Conservation (phyloP, 2,329 filamentous ascomycete genomes). For the Stemphylium vesicarium region DNA sequence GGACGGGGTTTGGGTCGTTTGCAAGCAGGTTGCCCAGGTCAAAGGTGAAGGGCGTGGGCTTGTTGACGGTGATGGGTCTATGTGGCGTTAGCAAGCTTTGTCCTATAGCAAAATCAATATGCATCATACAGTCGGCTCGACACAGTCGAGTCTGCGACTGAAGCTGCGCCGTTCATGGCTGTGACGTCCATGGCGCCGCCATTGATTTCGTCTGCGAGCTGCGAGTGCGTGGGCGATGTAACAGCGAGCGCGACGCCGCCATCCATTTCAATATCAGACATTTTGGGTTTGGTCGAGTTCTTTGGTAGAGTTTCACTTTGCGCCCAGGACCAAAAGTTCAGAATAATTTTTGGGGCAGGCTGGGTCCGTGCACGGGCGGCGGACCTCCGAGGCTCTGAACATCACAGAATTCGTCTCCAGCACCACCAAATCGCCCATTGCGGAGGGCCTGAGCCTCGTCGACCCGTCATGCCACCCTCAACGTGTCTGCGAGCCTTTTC, state of each 20-base stretch:
- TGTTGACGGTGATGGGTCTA: constrained; percentile 57
- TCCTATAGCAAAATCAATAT: constrained; percentile 6
- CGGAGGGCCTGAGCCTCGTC: constrained; percentile 33
- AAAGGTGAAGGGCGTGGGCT: constrained; percentile 90
- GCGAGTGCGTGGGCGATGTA: constrained; percentile 30
- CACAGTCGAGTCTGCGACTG: constrained; percentile 43
- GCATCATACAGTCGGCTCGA: constrained; percentile 40
- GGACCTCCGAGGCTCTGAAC: constrained; percentile 36
- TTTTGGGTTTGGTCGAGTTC: constrained; percentile 8
- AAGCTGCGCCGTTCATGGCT: constrained; percentile 30
- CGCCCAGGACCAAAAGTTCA: constrained; percentile 7
- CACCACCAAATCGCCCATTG: constrained; percentile 33
- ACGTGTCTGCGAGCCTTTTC: constrained; percentile 43
- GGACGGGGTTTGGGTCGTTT: constrained; percentile 84
- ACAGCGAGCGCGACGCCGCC: constrained; percentile 32
- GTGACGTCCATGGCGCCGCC: constrained; percentile 44
- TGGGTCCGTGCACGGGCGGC: constrained; percentile 22
- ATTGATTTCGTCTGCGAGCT: constrained; percentile 40
- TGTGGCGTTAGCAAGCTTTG: neutral
- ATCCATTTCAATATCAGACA: constrained; percentile 43
- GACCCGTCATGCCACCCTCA: constrained; percentile 39
- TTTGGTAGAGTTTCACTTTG: neutral
- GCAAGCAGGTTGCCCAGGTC: constrained; percentile 87
- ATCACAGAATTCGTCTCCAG: constrained; percentile 23
- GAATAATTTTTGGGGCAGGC: constrained; percentile 26